A percentile compares a stretch with the other conserved stretches of the same genome.
phyloP scores from a whole-genome alignment of 352 stramenopile species.

The Pythium insidiosum region DNA sequence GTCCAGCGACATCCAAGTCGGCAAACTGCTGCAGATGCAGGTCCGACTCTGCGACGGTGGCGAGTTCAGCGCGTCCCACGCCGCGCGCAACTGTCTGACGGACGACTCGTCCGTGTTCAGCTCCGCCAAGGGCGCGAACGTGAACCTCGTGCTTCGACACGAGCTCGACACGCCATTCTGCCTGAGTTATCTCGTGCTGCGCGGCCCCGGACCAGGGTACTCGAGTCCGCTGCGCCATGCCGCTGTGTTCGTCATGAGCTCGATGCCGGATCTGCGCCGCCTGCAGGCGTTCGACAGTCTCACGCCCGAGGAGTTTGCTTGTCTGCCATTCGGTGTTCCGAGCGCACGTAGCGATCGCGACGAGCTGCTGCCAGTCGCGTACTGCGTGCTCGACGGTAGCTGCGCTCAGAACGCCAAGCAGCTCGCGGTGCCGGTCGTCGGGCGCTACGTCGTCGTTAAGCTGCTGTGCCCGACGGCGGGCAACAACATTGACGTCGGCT shows the following conservation, averaged over 20 bases:
- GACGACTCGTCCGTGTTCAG: constrained; percentile 82
- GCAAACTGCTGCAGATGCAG: constrained; percentile 62
- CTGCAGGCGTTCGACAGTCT: constrained; percentile 62
- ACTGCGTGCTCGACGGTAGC: constrained; percentile 71
- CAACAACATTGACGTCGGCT: constrained; percentile 81
- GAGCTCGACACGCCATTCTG: constrained; percentile 77
- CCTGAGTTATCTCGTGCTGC: constrained; percentile 59
- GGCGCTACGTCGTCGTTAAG: constrained; percentile 77
- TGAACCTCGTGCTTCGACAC: constrained; percentile 77
- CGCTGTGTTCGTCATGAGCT: constrained; percentile 66
- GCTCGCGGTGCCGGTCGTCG: constrained; percentile 50
- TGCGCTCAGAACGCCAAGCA: constrained; percentile 75
- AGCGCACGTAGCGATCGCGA: constrained; percentile 40
- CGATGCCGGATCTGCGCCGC: constrained; percentile 31
- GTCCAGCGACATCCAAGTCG: constrained; percentile 57
- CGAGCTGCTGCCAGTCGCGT: constrained; percentile 60
- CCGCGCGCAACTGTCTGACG: constrained; percentile 53
- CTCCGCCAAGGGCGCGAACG: constrained; percentile 57
- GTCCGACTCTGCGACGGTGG: constrained; percentile 65
- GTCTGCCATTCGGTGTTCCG: constrained; percentile 51
- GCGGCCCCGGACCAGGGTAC: constrained; percentile 68
- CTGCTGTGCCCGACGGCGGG: constrained; percentile 51
- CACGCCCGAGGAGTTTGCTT: constrained; percentile 68
- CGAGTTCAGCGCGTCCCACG: constrained; percentile 72
- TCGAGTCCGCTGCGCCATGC: constrained; percentile 63